Evolutionary conservation across 768 basidiomycete species (phyloP), one percentile per base, ranked within the genome.

Genomic region (Tricholomella constricta): DNA sequence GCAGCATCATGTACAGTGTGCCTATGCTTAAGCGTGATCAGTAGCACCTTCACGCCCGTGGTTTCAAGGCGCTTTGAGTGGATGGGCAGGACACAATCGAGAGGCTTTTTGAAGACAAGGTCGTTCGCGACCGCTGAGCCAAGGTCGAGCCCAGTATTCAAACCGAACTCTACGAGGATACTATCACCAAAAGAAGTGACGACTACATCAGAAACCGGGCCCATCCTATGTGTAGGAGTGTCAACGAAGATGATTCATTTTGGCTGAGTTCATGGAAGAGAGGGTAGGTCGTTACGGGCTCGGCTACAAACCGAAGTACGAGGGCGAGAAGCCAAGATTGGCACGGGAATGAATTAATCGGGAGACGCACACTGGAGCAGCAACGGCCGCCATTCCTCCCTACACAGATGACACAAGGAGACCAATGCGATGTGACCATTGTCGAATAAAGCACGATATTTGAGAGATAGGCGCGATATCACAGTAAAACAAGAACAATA

Each of bases 21-120:
- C 61, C 82, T 81, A 67, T 79, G 83, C 63, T 76, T 81, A 35
- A 87, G 72, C 2, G 83, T 87, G 51, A 86, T 84, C 10, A 78
- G 62, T 37, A 87, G 60, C 15, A 73, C 73, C 64, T 86, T 85
- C 31, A 84, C 72, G 1, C 72, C 73, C 2, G 82, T 85, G 20
- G 84, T 86, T 63, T 81, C 78, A 32, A 85, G 72, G 19, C 76
- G 67, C 45, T 72, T 69, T 1, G 79, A 81, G 57, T 84, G 78
- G 23, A 79, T 73, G 4, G 82, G 83, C 12, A 85, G 69, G 12
- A 80, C 17, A 15, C 69, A 61, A 35, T 82, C 76, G 34, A 85
- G 60, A 2, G 79, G 65, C 45, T 80, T 72, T 34, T 80, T 74
- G 45, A 81, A 71, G 6, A 84, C 62, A 19, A 82, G 68, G 58